A percentile compares a stretch with the other conserved stretches of the same genome.
These are phyloP conservation scores for Diplosphaera chodatii DNA, from an alignment of 139 green algal species.

Conservation along the genomic window DNA sequence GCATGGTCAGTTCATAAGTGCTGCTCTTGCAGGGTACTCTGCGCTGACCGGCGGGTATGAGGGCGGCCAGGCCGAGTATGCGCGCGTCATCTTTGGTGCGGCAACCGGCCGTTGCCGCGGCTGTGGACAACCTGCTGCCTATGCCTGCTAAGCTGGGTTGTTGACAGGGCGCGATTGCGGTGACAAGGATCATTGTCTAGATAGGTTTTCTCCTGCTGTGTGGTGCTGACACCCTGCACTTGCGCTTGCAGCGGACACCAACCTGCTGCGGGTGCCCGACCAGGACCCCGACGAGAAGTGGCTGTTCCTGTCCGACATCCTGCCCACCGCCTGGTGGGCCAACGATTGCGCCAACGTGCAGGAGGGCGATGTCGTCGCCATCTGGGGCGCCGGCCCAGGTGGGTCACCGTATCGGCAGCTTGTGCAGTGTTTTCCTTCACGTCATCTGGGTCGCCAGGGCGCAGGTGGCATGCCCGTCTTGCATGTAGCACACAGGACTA, in stretches of 20 bases:
- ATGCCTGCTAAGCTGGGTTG: too few species aligned
- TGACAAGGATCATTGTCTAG: too few species aligned
- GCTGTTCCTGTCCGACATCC: constrained; percentile 67
- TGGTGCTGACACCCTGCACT: too few species aligned
- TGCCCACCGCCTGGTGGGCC: constrained; percentile 65
- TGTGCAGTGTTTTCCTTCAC: too few species aligned
- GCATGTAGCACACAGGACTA: too few species aligned
- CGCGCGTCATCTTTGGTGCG: constrained; percentile 53
- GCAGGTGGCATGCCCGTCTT: too few species aligned
- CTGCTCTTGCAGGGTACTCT: constrained; percentile 18
- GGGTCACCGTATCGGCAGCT: too few species aligned
- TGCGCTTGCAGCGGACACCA: constrained; percentile 52
- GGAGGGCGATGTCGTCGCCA: constrained; percentile 55
- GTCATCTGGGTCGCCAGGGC: too few species aligned
- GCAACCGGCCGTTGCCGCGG: too few species aligned
- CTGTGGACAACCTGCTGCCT: too few species aligned
- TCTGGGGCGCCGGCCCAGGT: constrained; percentile 70
- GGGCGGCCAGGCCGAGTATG: constrained; percentile 71
- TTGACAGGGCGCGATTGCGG: too few species aligned
- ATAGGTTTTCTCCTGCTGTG: too few species aligned
- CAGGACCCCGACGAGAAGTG: constrained; percentile 32
- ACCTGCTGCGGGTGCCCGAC: constrained; percentile 50
- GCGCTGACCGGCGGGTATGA: constrained; percentile 58
- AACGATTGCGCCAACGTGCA: constrained; percentile 52
- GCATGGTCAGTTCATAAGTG: background rate